Evolutionary conservation across 1,284 basidiomycete species (phyloP).

Genomic region (Salmacisia buchloeana): DNA sequence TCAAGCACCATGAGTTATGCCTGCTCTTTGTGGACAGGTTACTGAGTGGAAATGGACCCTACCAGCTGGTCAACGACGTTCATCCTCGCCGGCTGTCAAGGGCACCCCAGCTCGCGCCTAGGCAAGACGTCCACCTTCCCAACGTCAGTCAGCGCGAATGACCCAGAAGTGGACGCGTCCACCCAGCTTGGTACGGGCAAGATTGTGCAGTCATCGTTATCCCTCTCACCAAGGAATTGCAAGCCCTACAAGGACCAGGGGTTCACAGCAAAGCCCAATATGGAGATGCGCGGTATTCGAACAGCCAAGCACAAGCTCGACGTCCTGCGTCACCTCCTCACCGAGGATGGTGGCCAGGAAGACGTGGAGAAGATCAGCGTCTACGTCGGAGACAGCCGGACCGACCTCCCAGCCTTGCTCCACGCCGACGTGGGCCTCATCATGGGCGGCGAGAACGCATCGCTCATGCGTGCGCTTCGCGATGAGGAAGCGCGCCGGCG

Average conservation of each 20-base stretch:
- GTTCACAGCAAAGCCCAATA: no score
- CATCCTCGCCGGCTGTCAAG: conserved; percentile 17
- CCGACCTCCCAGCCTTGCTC: conserved; percentile 38
- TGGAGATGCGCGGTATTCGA: conserved; percentile 18
- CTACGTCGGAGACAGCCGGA: conserved; percentile 43
- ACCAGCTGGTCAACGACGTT: conserved; percentile 33
- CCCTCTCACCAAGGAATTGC: background rate
- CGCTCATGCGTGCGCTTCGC: background rate
- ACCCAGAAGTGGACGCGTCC: conserved; percentile 6
- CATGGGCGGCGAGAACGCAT: conserved; percentile 21
- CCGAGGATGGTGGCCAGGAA: background rate
- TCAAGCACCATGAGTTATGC: no score
- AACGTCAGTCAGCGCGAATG: conserved; percentile 30
- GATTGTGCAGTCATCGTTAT: background rate
- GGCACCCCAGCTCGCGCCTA: background rate
- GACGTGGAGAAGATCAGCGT: conserved; percentile 14
- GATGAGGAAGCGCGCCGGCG: background rate
- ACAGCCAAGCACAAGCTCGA: conserved; percentile 34
- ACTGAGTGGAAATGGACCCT: background rate
- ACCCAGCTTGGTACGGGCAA: background rate
- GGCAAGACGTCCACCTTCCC: conserved; percentile 11
- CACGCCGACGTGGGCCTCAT: conserved; percentile 37
- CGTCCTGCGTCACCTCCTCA: conserved; percentile 13
- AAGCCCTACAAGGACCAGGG: background rate
- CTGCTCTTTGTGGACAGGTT: background rate